Conservation (phyloP, 2,329 filamentous ascomycete genomes). For the Metarhizium anisopliae region DNA sequence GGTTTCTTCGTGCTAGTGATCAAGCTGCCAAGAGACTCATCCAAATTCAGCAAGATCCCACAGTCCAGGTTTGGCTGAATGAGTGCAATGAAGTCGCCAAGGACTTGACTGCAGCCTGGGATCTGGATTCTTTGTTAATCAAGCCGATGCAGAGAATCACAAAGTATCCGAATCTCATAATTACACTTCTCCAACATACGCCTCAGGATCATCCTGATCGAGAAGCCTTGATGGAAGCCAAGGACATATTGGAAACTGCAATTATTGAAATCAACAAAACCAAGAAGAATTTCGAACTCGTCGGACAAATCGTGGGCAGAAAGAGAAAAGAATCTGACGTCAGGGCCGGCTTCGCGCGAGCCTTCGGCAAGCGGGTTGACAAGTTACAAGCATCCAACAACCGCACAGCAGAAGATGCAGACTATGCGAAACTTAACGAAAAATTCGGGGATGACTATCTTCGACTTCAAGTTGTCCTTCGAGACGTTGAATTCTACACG, state of each 20-base stretch:
- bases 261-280: slow-evolving; percentile 86
- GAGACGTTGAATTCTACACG: slow-evolving; percentile 89
- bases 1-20: slow-evolving; percentile 55
- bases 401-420: slow-evolving; percentile 64
- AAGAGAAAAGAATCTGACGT: slow-evolving; percentile 87
- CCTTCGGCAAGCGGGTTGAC: slow-evolving; percentile 81
- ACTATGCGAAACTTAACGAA: slow-evolving; percentile 73
- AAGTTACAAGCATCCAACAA: slow-evolving; percentile 61
- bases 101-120: slow-evolving; percentile 89
- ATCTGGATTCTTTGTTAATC: slow-evolving; percentile 89
- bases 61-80: slow-evolving; percentile 75
- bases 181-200: slow-evolving; percentile 70
- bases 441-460: slow-evolving; percentile 90
- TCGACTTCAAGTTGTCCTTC: slow-evolving; percentile 81
- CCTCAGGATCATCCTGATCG: slow-evolving; percentile 78
- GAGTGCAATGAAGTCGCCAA: slow-evolving; percentile 90
- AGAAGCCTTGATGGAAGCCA: slow-evolving; percentile 47
- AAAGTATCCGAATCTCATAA: slow-evolving; percentile 84
- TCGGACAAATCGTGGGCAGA: slow-evolving; percentile 77
- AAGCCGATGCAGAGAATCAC: slow-evolving; percentile 93
- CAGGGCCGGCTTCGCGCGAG: slow-evolving; percentile 73
- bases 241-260: slow-evolving; percentile 50
- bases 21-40: slow-evolving; percentile 52
- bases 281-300: slow-evolving; percentile 88
- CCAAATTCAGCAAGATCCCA: slow-evolving; percentile 53